phyloP scores from a whole-genome alignment of 371 early-diverging fungal species.

The Mucor circinelloides region DNA sequence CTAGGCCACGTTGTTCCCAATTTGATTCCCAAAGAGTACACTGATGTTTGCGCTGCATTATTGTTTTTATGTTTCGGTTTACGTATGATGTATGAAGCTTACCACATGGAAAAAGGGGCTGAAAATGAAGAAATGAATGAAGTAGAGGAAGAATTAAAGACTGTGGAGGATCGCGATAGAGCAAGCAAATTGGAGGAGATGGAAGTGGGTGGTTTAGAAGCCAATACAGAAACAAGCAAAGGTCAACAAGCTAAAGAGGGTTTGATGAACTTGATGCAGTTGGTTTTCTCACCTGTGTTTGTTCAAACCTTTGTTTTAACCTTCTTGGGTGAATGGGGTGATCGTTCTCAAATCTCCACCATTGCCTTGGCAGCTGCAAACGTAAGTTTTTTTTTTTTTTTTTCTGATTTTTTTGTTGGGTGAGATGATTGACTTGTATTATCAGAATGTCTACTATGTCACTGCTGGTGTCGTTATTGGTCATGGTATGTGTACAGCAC shows the following conservation, averaged over 20 bases:
- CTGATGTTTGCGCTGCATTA: constrained; percentile 79
- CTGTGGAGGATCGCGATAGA: constrained; percentile 69
- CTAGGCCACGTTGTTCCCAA: constrained; percentile 89
- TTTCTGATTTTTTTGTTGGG: neutral
- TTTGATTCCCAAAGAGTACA: constrained; percentile 82
- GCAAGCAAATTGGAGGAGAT: constrained; percentile 58
- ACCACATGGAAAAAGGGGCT: constrained; percentile 87
- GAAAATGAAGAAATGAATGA: constrained; percentile 86
- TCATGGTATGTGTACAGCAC: constrained; percentile 87
- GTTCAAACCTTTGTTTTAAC: constrained; percentile 94
- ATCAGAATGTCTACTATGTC: constrained; percentile 79
- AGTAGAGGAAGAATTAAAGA: constrained; percentile 85
- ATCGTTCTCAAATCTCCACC: constrained; percentile 91
- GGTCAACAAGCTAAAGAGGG: constrained; percentile 47
- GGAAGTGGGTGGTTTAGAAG: constrained; percentile 32
- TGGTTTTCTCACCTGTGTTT: constrained; percentile 88
- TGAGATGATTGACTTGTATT: neutral
- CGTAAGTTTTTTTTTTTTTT: constrained; percentile 39
- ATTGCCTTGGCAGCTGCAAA: constrained; percentile 95
- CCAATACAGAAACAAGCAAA: constrained; percentile 8
- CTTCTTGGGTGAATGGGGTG: constrained; percentile 98
- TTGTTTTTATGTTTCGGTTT: constrained; percentile 92
- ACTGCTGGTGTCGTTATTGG: constrained; percentile 87
- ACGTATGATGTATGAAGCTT: constrained; percentile 85
- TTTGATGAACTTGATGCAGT: constrained; percentile 62